phyloP scores from a whole-genome alignment of 305 asterid species.

The Rubia peregrina region DNA sequence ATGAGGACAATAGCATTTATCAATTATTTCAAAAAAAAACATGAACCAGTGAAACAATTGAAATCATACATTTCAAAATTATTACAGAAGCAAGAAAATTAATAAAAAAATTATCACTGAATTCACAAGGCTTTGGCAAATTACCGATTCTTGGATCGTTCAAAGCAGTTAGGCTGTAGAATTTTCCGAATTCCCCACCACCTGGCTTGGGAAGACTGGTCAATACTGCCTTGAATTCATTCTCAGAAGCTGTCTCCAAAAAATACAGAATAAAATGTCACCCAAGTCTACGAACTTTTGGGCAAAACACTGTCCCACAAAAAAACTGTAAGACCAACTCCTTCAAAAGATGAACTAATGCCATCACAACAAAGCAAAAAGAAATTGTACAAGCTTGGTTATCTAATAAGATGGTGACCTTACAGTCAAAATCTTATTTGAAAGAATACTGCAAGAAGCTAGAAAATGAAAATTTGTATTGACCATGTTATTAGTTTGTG shows the following conservation, averaged over 20 bases:
- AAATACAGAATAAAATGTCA: constrained; percentile 14
- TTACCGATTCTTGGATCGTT: constrained; percentile 91
- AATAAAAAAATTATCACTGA: background rate
- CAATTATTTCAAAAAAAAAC: background rate
- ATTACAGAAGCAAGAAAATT: background rate
- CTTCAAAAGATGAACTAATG: background rate
- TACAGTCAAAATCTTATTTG: no score
- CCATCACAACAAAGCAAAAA: background rate
- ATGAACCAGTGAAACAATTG: background rate
- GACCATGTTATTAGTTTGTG: background rate
- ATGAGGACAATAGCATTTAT: background rate
- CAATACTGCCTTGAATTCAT: constrained; percentile 70
- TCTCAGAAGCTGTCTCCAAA: constrained; percentile 59
- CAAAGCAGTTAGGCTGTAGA: constrained; percentile 78
- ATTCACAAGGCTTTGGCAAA: background rate
- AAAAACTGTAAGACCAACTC: background rate
- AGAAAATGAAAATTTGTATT: no score
- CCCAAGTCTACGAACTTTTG: constrained; percentile 6
- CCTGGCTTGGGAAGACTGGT: constrained; percentile 85
- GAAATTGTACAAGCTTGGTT: no score
- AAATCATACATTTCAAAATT: background rate
- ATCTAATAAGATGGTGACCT: background rate
- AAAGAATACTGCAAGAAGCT: no score
- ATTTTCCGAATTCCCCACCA: constrained; percentile 92
- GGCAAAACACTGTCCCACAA: background rate